Conservation (phyloP, 345 rosid genomes). For the Eucalyptus cloeziana region DNA sequence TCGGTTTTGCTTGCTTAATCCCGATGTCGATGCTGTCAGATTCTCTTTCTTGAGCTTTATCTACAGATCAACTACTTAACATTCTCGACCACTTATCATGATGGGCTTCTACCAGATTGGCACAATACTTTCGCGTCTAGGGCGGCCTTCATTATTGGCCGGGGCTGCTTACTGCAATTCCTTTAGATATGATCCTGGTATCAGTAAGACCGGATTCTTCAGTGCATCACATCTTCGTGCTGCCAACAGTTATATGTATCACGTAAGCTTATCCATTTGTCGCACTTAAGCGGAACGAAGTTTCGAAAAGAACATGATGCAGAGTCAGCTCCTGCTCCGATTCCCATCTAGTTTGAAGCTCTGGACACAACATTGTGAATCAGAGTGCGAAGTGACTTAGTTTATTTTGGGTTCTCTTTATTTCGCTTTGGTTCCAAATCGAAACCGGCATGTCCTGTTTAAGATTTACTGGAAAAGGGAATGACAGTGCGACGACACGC, state of each 20-base stretch:
- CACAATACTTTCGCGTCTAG: not conserved
- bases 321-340: not conserved
- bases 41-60: not conserved
- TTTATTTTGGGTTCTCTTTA: not conserved
- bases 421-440: not conserved
- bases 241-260: not conserved
- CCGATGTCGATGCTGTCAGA: not conserved
- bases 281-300: not conserved
- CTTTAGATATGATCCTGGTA: not conserved
- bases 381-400: not conserved
- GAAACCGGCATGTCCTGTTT: not conserved
- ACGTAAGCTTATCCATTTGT: not conserved
- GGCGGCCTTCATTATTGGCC: not conserved
- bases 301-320: not conserved
- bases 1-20: not conserved
- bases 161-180: not conserved
- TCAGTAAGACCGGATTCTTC: not conserved
- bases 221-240: not conserved
- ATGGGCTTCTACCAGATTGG: not conserved
- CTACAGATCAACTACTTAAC: not conserved
- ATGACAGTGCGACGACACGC: not conserved
- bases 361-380: not conserved
- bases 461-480: not conserved
- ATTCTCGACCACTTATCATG: not conserved
- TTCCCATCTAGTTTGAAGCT: not conserved